These are phyloP conservation scores for Oldenlandia corymbosa DNA, from an alignment of 257 asterid species.

Conservation along the genomic window DNA sequence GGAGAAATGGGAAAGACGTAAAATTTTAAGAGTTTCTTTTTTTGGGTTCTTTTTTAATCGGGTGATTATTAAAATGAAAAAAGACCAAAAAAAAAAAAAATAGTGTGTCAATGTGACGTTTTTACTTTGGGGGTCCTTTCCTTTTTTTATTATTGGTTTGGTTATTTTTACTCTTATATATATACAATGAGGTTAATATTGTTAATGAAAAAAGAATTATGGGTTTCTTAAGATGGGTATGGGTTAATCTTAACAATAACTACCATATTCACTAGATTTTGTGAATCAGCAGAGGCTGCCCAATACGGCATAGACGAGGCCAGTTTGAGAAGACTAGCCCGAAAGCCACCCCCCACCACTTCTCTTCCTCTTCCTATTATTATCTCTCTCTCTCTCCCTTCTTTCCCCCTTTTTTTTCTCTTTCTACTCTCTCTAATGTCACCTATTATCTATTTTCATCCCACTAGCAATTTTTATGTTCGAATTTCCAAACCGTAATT, in stretches of 20 bases:
- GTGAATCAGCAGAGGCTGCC: constrained; percentile 31
- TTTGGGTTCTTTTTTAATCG: no score
- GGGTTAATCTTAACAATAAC: background rate
- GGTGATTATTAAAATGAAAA: no score
- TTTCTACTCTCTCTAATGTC: background rate
- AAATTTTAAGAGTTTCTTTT: background rate
- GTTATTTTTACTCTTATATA: no score
- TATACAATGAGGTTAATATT: no score
- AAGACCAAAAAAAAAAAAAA: no score
- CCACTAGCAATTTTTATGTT: no score
- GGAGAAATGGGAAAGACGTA: constrained; percentile 11
- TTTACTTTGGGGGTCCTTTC: no score
- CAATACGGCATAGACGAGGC: constrained; percentile 38
- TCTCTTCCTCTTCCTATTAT: background rate
- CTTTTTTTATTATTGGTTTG: no score
- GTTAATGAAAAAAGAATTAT: background rate
- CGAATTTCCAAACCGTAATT: no score
- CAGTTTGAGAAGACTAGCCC: constrained; percentile 21
- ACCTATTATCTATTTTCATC: no score
- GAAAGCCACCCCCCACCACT: constrained; percentile 21
- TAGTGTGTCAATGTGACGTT: no score
- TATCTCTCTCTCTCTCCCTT: background rate
- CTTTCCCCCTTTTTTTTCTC: background rate
- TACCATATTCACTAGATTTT: constrained; percentile 22
- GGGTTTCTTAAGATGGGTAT: no score